Base-by-base conservation (phyloP, 768 basidiomycete species). In the Thelephora ganbajun region DNA sequence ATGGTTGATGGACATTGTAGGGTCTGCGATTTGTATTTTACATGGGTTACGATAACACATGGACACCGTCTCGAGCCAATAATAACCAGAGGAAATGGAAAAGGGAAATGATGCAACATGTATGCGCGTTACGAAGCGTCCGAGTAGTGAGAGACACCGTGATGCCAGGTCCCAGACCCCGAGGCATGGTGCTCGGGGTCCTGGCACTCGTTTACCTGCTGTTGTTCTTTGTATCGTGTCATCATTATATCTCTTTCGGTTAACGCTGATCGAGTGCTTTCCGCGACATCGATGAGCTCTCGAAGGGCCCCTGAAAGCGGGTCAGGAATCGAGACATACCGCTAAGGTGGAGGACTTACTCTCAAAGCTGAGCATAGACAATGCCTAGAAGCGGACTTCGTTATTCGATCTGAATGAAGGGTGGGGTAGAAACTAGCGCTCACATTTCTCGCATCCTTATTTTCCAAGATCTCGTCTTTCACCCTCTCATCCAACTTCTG, bases 281-380 rank as follows among this genome's bases (percentile, higher is more conserved):
- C 66, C 1, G 67, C 64, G 1, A 65, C 51, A 33, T 54, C 56
- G 14, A 63, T 54, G 47, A 70, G 41, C 49, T 57, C 58, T 42
- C 51, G 61, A 19, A 69, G 35, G 1, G 63, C 63, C 33, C 59
- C 68, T 69, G 49, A 19, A 35, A 5, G 26, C 26, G 26, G 26
- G 26, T 30, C 26, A 30, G 26, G 9, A 9, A 30, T 30, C 26
- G 26, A 30, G 26, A 9, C 9, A 9, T 30, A 30, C 9, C 20
- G 34, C 45, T 20, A 51, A 19, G 3, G 6, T 12, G 6, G 16
- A 18, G 12, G 14, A 60, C 69, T 57, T 50, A 73, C 72, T 66
- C 56, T 75, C 72, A 16, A 75, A 61, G 34, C 66, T 69, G 14
- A 75, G 56, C 55, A 66, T 58, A 53, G 73, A 60, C 19, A 74